Evolutionary conservation across 2,329 filamentous ascomycete species (phyloP).

Genomic region (Phialemonium atrogriseum): DNA sequence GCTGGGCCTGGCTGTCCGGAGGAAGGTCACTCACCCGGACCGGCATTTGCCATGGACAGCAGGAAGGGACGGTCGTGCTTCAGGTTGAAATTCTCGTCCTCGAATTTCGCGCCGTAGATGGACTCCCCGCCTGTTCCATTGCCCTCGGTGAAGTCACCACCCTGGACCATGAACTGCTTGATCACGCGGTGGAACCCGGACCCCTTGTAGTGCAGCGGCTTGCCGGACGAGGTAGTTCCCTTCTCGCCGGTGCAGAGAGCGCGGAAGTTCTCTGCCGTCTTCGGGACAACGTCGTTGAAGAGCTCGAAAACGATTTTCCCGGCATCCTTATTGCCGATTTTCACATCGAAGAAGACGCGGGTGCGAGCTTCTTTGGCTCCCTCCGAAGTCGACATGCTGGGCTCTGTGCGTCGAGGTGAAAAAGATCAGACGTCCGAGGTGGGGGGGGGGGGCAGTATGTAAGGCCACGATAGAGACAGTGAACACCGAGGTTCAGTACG

Average conservation of each 20-base stretch:
- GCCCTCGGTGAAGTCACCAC: slow-evolving; percentile 90
- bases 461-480: too few species aligned
- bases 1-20: too few species aligned
- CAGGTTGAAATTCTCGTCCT: slow-evolving; percentile 88
- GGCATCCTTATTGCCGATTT: slow-evolving; percentile 63
- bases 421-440: too few species aligned
- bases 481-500: too few species aligned
- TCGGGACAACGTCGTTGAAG: slow-evolving; percentile 69
- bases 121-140: slow-evolving; percentile 95
- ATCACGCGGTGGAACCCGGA: slow-evolving; percentile 93
- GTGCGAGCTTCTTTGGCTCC: slow-evolving; percentile 49
- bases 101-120: slow-evolving; percentile 96
- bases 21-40: slow-evolving; percentile 55
- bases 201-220: slow-evolving; percentile 87
- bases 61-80: slow-evolving; percentile 93
- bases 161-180: slow-evolving; percentile 98
- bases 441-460: too few species aligned
- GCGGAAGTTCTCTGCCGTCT: slow-evolving; percentile 95
- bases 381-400: slow-evolving; percentile 30
- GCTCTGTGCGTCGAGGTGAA: not conserved
- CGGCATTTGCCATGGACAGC: slow-evolving; percentile 96
- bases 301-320: slow-evolving; percentile 86
- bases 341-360: slow-evolving; percentile 90
- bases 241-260: slow-evolving; percentile 93
- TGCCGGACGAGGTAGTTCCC: slow-evolving; percentile 70